Percentiles rank a stretch among this genome's conserved stretches.
phyloP scores from a whole-genome alignment of 768 basidiomycete species.

The Artomyces pyxidatus region DNA sequence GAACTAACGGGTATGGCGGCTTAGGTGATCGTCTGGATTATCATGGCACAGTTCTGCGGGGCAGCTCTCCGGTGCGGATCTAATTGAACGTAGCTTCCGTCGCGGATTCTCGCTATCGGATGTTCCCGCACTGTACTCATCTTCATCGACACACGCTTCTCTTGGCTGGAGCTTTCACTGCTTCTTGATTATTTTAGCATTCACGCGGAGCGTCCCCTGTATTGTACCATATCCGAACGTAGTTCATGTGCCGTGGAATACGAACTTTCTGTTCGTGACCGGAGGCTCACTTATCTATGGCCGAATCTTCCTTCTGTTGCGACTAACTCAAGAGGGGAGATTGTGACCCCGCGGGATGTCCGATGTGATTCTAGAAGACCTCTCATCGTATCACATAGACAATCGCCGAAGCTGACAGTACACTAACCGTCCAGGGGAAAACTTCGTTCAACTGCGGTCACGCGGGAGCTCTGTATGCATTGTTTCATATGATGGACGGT shows the following conservation, averaged over 20 bases:
- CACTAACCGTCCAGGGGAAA: no score
- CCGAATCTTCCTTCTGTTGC: background rate
- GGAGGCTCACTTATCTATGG: background rate
- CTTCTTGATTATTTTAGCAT: background rate
- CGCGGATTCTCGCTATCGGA: no score
- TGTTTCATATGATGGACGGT: no score
- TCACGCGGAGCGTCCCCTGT: no score
- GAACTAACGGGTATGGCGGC: no score
- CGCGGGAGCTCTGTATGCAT: background rate
- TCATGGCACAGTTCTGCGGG: conserved; percentile 88
- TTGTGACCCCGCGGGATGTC: background rate
- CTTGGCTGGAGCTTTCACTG: background rate
- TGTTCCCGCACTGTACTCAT: no score
- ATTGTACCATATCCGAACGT: background rate
- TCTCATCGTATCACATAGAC: background rate
- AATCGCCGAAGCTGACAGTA: background rate
- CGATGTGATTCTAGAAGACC: background rate
- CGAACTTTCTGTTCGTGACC: background rate
- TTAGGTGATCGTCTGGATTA: conserved; percentile 71
- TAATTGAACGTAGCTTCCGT: conserved; percentile 19
- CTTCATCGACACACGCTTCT: no score
- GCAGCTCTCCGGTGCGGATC: conserved; percentile 60
- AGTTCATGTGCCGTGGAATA: background rate
- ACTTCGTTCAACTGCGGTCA: no score
- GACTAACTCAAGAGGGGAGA: background rate